A percentile compares a stretch with the other conserved stretches of the same genome.
Evolutionary conservation across 2,329 filamentous ascomycete genomes (phyloP).

Genomic region (Phialophora verrucosa): DNA sequence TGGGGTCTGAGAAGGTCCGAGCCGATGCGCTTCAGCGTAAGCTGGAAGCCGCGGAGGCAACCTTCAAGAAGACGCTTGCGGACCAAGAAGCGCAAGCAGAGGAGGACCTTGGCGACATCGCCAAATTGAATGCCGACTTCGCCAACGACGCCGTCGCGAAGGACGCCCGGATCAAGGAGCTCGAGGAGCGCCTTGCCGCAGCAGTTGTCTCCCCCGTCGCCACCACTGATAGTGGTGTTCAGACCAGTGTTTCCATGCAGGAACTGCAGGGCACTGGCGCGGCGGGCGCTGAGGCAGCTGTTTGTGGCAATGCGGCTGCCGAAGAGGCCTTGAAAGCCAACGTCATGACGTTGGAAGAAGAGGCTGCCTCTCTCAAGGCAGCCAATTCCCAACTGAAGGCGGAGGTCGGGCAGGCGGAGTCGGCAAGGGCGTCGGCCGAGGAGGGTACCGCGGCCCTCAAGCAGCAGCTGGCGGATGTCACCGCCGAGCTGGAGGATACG

Average conservation of each 20-base stretch:
- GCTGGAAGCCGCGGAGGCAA: neutral
- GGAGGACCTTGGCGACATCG: neutral
- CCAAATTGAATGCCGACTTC: neutral
- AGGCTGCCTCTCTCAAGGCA: neutral
- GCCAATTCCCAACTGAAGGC: neutral
- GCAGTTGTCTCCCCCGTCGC: neutral
- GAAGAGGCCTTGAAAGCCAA: neutral
- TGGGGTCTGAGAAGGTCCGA: neutral
- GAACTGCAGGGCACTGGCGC: no score
- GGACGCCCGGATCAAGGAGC: constrained; percentile 1
- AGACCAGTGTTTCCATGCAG: no score
- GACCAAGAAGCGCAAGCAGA: neutral
- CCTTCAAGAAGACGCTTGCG: neutral
- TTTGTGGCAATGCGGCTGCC: neutral
- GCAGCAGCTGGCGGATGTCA: neutral
- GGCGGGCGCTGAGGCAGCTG: neutral
- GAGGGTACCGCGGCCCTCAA: neutral
- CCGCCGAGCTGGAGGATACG: neutral
- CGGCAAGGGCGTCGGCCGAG: neutral
- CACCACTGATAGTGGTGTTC: neutral
- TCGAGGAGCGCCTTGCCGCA: neutral
- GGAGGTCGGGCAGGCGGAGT: neutral
- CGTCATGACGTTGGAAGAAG: neutral
- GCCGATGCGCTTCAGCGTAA: constrained; percentile 1
- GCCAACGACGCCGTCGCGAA: neutral